These are phyloP conservation scores for Lentinula raphanica DNA, from an alignment of 768 basidiomycete genomes.

Conservation along the genomic window DNA sequence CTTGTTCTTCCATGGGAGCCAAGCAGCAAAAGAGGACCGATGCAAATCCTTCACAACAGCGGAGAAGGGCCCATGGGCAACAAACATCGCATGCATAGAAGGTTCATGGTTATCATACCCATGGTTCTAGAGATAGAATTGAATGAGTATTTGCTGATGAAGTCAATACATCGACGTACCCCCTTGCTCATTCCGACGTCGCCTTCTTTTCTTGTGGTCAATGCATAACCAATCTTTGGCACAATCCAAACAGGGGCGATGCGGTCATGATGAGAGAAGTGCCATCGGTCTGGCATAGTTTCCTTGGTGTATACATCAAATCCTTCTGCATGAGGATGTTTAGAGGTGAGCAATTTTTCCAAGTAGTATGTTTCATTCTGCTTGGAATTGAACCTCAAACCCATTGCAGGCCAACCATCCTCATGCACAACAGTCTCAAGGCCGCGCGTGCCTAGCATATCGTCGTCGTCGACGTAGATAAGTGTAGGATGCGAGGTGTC, in stretches of 20 bases:
- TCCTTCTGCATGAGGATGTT: constrained; percentile 45
- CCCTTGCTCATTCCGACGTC: constrained; percentile 67
- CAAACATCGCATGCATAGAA: constrained; percentile 86
- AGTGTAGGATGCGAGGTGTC: constrained; percentile 76
- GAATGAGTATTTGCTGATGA: neutral
- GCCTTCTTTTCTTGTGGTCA: constrained; percentile 63
- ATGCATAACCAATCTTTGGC: constrained; percentile 73
- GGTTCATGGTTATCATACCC: constrained; percentile 80
- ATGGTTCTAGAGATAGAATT: constrained; percentile 53
- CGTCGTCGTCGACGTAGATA: constrained; percentile 83
- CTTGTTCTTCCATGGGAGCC: constrained; percentile 28
- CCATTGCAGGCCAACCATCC: constrained; percentile 90
- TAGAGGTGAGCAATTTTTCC: constrained; percentile 46
- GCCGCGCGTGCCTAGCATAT: constrained; percentile 66
- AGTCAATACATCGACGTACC: constrained; percentile 37
- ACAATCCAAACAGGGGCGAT: constrained; percentile 87
- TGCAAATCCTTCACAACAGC: constrained; percentile 57
- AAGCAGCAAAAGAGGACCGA: constrained; percentile 14
- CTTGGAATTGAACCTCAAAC: constrained; percentile 64
- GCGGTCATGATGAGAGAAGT: constrained; percentile 67
- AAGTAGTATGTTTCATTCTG: constrained; percentile 56
- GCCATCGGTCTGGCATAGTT: constrained; percentile 78
- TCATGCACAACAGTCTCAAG: constrained; percentile 59
- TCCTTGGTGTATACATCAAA: constrained; percentile 76
- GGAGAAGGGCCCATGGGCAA: constrained; percentile 88